Evolutionary conservation across 1,139 yeast genomes (phyloP).

Genomic region (Hemisphaericaspora subhashii): DNA sequence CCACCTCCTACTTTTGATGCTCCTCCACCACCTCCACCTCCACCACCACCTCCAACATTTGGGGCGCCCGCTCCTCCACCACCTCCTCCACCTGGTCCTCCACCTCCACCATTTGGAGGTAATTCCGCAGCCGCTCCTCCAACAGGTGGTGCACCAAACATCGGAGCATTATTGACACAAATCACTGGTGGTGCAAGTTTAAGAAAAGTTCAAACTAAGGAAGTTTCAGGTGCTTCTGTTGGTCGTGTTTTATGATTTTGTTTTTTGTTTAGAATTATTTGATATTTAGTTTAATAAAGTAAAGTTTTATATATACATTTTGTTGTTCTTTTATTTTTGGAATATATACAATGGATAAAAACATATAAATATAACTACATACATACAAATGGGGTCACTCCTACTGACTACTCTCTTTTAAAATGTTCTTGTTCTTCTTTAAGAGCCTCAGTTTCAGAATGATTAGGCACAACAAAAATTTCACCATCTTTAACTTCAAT

Average conservation of each 20-base stretch:
- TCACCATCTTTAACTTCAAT: constrained; percentile 28
- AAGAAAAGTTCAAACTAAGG: constrained; percentile 51
- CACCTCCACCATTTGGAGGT: constrained; percentile 23
- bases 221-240: constrained; percentile 43
- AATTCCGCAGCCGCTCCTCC: constrained; percentile 20
- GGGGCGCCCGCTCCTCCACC: constrained; percentile 17
- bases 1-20: constrained; percentile 12
- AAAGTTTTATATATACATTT: too few relatives aligned
- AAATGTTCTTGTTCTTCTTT: constrained; percentile 10
- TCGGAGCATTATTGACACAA: constrained; percentile 54
- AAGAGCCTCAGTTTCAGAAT: constrained; percentile 17
- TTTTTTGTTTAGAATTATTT: not conserved
- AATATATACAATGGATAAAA: not conserved
- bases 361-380: not conserved
- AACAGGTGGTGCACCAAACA: constrained; percentile 33
- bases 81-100: constrained; percentile 25
- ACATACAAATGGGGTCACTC: not conserved
- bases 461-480: constrained; percentile 49
- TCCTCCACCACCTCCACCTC: constrained; percentile 18
- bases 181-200: constrained; percentile 54
- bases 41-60: constrained; percentile 14
- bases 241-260: constrained; percentile 46
- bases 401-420: not conserved
- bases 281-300: not conserved
- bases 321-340: not conserved